Conservation (phyloP, 208 protist genomes). For the Naegleria fowleri region DNA sequence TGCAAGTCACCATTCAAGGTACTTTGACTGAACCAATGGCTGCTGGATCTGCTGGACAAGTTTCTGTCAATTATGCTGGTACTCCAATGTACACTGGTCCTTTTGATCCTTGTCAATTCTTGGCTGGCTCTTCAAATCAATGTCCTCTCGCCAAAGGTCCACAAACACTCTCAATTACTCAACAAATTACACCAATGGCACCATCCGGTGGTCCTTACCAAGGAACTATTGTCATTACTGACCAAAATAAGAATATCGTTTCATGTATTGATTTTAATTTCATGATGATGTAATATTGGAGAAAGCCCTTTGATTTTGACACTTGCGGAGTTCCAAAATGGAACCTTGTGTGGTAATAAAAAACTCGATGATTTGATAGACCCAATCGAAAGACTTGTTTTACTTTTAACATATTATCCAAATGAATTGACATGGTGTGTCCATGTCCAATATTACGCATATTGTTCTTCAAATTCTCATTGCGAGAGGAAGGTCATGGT, state of each 20-base stretch:
- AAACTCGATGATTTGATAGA: too few relatives aligned
- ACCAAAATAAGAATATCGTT: background rate
- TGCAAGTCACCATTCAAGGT: background rate
- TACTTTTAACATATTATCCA: too few relatives aligned
- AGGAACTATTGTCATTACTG: background rate
- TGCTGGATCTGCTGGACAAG: background rate
- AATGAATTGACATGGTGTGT: too few relatives aligned
- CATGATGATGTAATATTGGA: background rate
- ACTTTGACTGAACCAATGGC: background rate
- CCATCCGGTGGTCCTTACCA: background rate
- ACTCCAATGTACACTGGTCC: background rate
- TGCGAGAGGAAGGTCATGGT: too few relatives aligned
- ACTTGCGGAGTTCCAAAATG: too few relatives aligned
- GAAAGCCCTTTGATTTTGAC: too few relatives aligned
- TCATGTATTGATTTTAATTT: background rate
- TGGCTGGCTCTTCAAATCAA: background rate
- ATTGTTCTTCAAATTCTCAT: too few relatives aligned
- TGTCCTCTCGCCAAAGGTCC: background rate
- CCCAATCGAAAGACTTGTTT: too few relatives aligned
- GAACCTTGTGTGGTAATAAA: too few relatives aligned
- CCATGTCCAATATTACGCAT: too few relatives aligned
- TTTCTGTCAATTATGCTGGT: background rate
- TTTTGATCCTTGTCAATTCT: slow-evolving; percentile 8
- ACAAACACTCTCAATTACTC: background rate
- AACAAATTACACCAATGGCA: background rate